Evolutionary conservation across 2,329 filamentous ascomycete species (phyloP), one percentile per base, ranked within the genome.

Genomic region (Pestalotiopsis sp.): DNA sequence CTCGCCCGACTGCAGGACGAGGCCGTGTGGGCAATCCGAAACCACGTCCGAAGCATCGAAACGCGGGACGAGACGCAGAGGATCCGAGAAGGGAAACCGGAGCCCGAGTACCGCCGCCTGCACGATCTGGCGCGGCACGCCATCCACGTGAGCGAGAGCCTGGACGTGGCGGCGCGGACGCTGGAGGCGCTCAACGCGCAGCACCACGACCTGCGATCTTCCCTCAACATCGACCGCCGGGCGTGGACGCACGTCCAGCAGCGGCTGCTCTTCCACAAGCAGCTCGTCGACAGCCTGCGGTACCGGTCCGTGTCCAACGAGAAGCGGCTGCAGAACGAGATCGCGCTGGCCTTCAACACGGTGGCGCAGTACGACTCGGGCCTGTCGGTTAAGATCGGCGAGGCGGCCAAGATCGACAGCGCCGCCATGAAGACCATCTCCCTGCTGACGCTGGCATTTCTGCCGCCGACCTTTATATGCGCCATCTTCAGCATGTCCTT

Each of bases 391-490:
- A 65, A 79, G 9, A 82, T 86, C 9, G 80, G 80, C 0, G 75
- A 75, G 11, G 80, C 81, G 0, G 78, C 83, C 0, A 79, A 81
- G n/a, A 69, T 69, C 0, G 87, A 88, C 65, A 86, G 84, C 69
- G 77, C 82, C 0, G 81, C 84, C 0, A 87, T 88, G 84, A 85
- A 83, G 73, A 84, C 83, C 0, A 79, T 88, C 59, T 82, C 85
- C 0, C 79, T 86, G 17, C 75, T 87, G 0, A 86, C 85, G 0
- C 72, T 86, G 6, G 74, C 78, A 0, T 88, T 88, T 52, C 73
- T 88, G 0, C 86, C 86, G 0, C 80, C 84, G 0, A 88, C 86
- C 0, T 87, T 87, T 70, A 79, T 87, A 17, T 85, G 76, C 0
- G 79, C 82, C 4, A 76, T 88, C 3, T 85, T 85, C 60, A 83